Evolutionary conservation across 2,329 filamentous ascomycete species (phyloP).

Genomic region (Fusarium coffeatum): DNA sequence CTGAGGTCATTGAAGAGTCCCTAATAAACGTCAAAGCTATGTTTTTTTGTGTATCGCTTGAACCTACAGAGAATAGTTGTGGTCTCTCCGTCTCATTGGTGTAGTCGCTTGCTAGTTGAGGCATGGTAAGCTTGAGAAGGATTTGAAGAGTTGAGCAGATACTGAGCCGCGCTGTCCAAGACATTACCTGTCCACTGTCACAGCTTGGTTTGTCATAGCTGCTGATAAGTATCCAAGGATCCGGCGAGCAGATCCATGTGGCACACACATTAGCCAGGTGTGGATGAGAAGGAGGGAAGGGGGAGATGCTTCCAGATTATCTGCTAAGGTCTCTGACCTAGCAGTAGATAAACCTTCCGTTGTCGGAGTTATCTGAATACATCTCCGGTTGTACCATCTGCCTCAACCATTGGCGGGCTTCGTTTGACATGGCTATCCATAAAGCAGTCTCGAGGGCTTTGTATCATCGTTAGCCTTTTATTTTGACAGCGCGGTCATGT

Average conservation of each 20-base stretch:
- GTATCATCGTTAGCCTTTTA: constrained; percentile 32
- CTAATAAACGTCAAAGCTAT: background rate
- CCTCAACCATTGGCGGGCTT: constrained; percentile 10
- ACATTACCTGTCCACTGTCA: background rate
- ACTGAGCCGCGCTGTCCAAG: constrained; percentile 1
- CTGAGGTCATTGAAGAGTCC: background rate
- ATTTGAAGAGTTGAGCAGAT: background rate
- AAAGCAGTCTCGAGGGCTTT: constrained; percentile 18
- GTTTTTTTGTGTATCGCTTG: background rate
- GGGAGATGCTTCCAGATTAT: constrained; percentile 5
- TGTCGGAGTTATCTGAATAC: background rate
- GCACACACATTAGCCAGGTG: background rate
- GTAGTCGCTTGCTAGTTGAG: background rate
- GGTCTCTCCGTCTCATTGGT: no score
- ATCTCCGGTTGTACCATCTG: background rate
- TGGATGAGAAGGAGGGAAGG: background rate
- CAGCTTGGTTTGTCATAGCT: background rate
- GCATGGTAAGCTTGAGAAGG: background rate
- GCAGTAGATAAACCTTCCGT: background rate
- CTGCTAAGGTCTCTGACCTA: background rate
- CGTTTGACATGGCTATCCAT: background rate
- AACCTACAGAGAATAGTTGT: no score
- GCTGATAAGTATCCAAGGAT: constrained; percentile 20
- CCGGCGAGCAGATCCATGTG: background rate
- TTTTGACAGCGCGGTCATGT: background rate